These are phyloP conservation scores for Kitagawia praeruptora DNA, from an alignment of 129 eudicot species.

Conservation along the genomic window DNA sequence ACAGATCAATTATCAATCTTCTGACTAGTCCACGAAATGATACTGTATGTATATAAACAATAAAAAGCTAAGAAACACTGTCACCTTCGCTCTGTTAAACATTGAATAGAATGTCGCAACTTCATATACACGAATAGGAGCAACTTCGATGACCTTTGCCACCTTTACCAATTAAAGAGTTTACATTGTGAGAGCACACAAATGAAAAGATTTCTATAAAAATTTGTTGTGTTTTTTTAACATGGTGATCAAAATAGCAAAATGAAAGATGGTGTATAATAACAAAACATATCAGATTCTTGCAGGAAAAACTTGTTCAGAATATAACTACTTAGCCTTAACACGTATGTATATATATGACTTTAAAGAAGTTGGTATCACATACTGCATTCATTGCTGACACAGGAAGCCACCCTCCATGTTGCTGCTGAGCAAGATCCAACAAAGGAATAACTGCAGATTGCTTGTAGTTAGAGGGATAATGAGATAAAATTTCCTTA, in stretches of 20 bases:
- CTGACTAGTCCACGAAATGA: background rate
- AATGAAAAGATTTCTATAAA: background rate
- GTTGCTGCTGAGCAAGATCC: conserved; percentile 98
- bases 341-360: background rate
- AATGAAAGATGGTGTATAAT: background rate
- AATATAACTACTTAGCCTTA: background rate
- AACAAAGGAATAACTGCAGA: conserved; percentile 96
- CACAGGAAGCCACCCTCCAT: conserved; percentile 99
- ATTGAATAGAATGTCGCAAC: conserved; percentile 98
- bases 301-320: background rate
- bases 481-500: conserved; percentile 77
- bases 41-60: background rate
- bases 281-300: background rate
- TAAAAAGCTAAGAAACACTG: background rate
- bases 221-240: background rate
- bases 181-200: background rate
- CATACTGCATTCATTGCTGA: conserved; percentile 98
- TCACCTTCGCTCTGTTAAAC: conserved; percentile 92
- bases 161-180: conserved; percentile 41
- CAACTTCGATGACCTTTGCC: conserved; percentile 87
- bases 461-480: conserved; percentile 97
- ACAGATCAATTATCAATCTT: background rate
- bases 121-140: conserved; percentile 99
- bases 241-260: background rate
- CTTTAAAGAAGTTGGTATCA: background rate